Evolutionary conservation across 139 green algal genomes (phyloP), one percentile per base, ranked within the genome.

Genomic region (Asterochloris sp.): DNA sequence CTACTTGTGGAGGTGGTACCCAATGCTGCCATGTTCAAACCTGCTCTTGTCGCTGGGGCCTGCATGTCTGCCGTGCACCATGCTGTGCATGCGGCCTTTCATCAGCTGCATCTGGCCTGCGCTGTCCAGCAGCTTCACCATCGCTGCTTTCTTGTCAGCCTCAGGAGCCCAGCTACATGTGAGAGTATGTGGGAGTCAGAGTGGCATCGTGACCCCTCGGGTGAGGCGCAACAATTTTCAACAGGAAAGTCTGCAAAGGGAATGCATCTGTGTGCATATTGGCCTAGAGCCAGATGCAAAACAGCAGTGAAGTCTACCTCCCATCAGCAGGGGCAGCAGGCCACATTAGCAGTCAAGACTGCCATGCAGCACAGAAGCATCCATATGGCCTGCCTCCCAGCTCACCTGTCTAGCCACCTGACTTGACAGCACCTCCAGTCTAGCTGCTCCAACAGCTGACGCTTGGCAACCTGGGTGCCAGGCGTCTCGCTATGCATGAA

Each of bases 401-500:
- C 76, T 61, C 64, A 85, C 80, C 71, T 82, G n/a, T 87, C 83
- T 10, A 28, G 11, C 84, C 84, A 88, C 4, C 26, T 62, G 1
- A 88, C 69, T 27, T 64, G 71, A 19, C 83, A 80, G 24, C 84
- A 83, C 68, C 79, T 75, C 85, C 85, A 87, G 60, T 78, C 82
- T 1, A 78, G 85, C 82, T 86, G 73, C 60, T 86, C 62, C 63
- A 88, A 66, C 78, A 88, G 79, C 26, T 71, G 82, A 28, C 78
- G 71, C 66, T 88, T 86, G 66, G 85, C 85, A 17, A 24, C 38
- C 71, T 86, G 80, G 62, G 67, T 88, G 23, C 84, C 84, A 16
- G 78, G 76, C 23, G 81, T 88, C 84, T 88, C 84, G 62, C 86
- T 88, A 19, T 81, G 81, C 4, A 81, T 47, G 62, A 86, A 87